Percentiles rank a stretch among this genome's conserved stretches.
phyloP scores from a whole-genome alignment of 768 basidiomycete genomes.

The Pleurotus tuoliensis region DNA sequence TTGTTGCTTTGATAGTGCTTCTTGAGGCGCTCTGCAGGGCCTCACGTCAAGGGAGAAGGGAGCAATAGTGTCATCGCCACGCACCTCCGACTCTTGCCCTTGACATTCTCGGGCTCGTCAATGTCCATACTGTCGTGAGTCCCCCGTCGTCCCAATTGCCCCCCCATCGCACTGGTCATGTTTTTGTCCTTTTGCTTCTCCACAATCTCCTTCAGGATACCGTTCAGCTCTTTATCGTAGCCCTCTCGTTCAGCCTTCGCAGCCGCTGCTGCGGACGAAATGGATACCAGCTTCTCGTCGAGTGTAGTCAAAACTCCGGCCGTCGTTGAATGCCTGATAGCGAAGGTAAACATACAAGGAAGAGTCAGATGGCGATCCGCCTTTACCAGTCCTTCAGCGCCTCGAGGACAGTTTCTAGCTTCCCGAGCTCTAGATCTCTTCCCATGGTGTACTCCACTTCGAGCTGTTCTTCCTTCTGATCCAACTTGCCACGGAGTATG shows the following conservation, averaged over 20 bases:
- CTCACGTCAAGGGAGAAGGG: conserved; percentile 1
- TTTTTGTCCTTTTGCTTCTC: conserved; percentile 62
- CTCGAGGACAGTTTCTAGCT: conserved; percentile 53
- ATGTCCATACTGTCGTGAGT: conserved; percentile 53
- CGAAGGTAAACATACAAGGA: neutral
- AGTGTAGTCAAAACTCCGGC: conserved; percentile 67
- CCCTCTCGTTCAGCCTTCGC: conserved; percentile 41
- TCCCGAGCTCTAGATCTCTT: conserved; percentile 80
- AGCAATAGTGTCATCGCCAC: conserved; percentile 19
- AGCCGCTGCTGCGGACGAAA: conserved; percentile 40
- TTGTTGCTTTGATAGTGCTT: conserved; percentile 39
- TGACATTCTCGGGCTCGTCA: conserved; percentile 50
- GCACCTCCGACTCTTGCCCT: conserved; percentile 61
- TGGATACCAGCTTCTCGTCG: conserved; percentile 60
- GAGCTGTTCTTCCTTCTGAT: conserved; percentile 86
- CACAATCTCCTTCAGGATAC: conserved; percentile 54
- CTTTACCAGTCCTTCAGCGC: conserved; percentile 64
- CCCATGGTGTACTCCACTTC: conserved; percentile 94
- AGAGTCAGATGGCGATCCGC: conserved; percentile 15
- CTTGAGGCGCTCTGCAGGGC: conserved; percentile 33
- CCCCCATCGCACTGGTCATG: conserved; percentile 25
- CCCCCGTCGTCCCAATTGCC: conserved; percentile 12
- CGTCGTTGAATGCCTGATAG: conserved; percentile 64
- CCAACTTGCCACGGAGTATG: conserved; percentile 85
- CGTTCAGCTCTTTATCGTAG: conserved; percentile 52